Evolutionary conservation across 1,284 basidiomycete genomes (phyloP), one percentile per base, ranked within the genome.

Genomic region (Lignosus rhinocerotis): DNA sequence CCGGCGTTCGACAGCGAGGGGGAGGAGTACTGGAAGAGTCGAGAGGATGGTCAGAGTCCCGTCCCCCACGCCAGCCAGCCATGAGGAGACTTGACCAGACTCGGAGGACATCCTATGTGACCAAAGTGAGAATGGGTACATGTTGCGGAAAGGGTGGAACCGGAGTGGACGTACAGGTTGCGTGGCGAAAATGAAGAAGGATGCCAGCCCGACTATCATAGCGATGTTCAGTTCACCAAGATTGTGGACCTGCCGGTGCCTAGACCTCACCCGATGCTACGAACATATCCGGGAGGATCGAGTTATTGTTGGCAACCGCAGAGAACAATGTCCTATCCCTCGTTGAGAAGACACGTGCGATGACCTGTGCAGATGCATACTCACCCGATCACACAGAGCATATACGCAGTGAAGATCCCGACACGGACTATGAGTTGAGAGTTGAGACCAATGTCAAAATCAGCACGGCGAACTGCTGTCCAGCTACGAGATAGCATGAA

Each of bases 181-280:
- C 1, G 66, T 66, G 12, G 61, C 64, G 45, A 71, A 70, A 6
- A 68, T 56, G 30, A 69, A 19, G 60, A 70, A 72, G 25, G 69
- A 53, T 3, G 62, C 63, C 42, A 67, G 58, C 2, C 68, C 68
- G 33, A 67, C 71, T 72, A 39, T 41, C 2, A 36, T 32, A 12
- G 38, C 33, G 16, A 7, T 6, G n/a, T 9, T 48, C 0, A 34
- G 48, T 25, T 38, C 21, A 39, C 8, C 8, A 30, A 4, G 14
- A 52, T 12, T 11, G 7, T n/a, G 10, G 36, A 6, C 17, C 48
- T 32, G 30, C 38, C 9, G 6, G n/a, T 31, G 31, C 14, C 7
- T 39, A 3, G 31, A 5, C 43, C 56, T 32, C 53, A 72, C 70
- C 61, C 10, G 68, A 69, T 10, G 71, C 69, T 16, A 62, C 62